phyloP scores from a whole-genome alignment of 352 stramenopile species.

The Phytophthora ramorum region DNA sequence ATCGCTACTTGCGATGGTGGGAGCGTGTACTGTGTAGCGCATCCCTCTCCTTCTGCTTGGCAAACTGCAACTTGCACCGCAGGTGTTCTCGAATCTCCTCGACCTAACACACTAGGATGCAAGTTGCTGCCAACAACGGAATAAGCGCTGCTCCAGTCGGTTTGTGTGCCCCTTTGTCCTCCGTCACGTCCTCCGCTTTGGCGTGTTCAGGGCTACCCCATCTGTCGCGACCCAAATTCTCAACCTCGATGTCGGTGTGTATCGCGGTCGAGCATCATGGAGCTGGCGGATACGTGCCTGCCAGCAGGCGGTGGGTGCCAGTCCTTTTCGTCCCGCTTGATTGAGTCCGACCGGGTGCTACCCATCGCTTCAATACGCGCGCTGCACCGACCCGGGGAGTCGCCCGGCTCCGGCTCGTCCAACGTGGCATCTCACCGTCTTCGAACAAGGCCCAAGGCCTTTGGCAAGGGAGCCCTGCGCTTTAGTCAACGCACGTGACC shows the following conservation, averaged over 20 bases:
- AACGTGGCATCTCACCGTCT: slow-evolving; percentile 9
- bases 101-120: no score
- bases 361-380: slow-evolving; percentile 15
- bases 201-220: background rate
- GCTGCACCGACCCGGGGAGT: slow-evolving; percentile 2
- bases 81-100: no score
- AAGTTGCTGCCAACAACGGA: no score
- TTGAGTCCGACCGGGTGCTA: slow-evolving; percentile 33
- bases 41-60: slow-evolving; percentile 21
- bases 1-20: slow-evolving; percentile 9
- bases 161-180: no score
- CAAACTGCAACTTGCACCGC: slow-evolving; percentile 17
- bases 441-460: background rate
- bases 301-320: slow-evolving; percentile 25
- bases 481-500: slow-evolving; percentile 21
- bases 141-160: background rate
- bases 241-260: background rate
- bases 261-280: background rate
- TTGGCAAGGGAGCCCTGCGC: background rate
- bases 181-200: no score
- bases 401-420: slow-evolving; percentile 3
- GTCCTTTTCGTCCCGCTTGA: slow-evolving; percentile 33
- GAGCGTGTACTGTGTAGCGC: background rate
- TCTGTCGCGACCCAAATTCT: background rate
- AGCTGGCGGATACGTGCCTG: slow-evolving; percentile 27